Percentiles rank a stretch among this genome's conserved stretches.
phyloP scores from a whole-genome alignment of 257 asterid genomes.

The Cinchona pubescens region DNA sequence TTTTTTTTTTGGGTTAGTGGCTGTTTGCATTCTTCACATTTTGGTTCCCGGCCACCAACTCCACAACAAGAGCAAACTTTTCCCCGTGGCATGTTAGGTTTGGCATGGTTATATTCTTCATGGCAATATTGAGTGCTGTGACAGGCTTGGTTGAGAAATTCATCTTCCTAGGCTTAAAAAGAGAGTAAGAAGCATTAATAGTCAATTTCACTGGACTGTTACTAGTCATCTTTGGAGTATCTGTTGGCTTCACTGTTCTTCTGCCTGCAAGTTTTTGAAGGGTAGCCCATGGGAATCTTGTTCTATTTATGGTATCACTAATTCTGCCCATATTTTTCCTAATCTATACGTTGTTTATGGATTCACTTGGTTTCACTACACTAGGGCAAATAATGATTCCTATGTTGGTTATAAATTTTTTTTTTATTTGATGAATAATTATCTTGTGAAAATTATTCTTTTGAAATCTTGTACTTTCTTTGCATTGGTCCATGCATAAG shows the following conservation, averaged over 20 bases:
- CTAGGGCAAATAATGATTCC: background rate
- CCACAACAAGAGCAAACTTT: constrained; percentile 28
- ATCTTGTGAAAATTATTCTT: background rate
- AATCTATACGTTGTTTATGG: background rate
- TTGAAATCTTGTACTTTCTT: too few species aligned
- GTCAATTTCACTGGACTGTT: constrained; percentile 55
- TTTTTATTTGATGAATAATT: background rate
- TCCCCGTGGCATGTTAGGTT: constrained; percentile 50
- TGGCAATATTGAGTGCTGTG: constrained; percentile 46
- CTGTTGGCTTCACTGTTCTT: constrained; percentile 39
- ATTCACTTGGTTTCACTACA: background rate
- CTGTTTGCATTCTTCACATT: constrained; percentile 36
- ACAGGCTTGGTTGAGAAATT: constrained; percentile 56
- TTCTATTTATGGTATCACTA: too few species aligned
- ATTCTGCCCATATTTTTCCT: background rate
- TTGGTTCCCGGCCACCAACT: constrained; percentile 27
- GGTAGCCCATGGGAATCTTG: background rate
- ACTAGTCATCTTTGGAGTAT: constrained; percentile 40
- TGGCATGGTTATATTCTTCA: constrained; percentile 41
- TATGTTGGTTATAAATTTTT: background rate
- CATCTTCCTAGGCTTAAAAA: constrained; percentile 22
- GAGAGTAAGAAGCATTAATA: constrained; percentile 41
- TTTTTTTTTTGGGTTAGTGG: constrained; percentile 37
- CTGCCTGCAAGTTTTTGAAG: constrained; percentile 16
- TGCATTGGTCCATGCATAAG: background rate